Base-by-base conservation (phyloP, 148 eudicot genomes). In the Spergularia marina region DNA sequence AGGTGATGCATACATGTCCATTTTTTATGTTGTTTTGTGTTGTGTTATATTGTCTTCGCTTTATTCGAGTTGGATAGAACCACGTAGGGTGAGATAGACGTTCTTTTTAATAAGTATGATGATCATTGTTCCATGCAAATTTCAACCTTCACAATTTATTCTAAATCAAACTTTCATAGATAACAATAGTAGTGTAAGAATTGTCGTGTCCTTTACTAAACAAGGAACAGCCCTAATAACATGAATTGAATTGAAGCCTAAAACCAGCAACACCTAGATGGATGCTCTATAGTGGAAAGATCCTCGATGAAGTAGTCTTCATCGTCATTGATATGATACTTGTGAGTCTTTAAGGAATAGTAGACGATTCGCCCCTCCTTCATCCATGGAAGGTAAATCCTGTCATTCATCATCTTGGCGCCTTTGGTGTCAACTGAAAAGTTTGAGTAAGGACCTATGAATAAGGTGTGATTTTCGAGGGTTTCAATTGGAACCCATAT, bases 331-430 rank as follows among this genome's bases (percentile, higher is more conserved):
- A 55, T 9, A 71, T 55, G 74, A 55, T 25, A 71, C 74, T 34
- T 55, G 30, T 10, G 12, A 1, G 74, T 71, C 8, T 71, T 58
- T 12, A 55, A 20, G 9, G 74, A 71, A 14, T 71, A 55, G 60
- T 21, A 71, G 40, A 71, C 12, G 12, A 55, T 55, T 17, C 7
- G 20, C 30, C 54, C 5, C 6, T 12, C 23, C 15, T 71, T 30
- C 39, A 71, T 39, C 62, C 51, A 53, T 34, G 74, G 53, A 15
- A 55, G 21, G 55, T 71, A 71, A 7, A 71, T 55, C 63, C 62
- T 39, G 20, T 72, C 47, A 16, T 60, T 39, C 74, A 72, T 72
- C 30, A 0, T 30, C 36, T 41, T 39, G 0, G 5, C 20, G 14
- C 56, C 64, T 34, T 25, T 17, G 2, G 52, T 17, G 8, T 2